These are phyloP conservation scores for Stemphylium beticola DNA, from an alignment of 2,329 filamentous ascomycete species.

Conservation along the genomic window DNA sequence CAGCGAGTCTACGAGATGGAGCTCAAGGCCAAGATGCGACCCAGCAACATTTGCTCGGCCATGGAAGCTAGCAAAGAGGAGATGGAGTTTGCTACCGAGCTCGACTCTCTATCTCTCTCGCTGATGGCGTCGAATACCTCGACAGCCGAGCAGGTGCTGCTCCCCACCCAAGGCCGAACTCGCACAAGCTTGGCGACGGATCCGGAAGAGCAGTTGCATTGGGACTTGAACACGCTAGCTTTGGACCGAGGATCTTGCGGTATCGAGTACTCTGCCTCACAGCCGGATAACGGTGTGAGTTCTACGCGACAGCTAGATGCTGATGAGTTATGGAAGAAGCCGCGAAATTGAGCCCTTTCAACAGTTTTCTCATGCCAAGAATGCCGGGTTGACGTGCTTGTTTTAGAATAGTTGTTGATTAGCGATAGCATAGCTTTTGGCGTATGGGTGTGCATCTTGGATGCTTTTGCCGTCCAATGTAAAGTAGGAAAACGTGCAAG, in stretches of 20 bases:
- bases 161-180: conserved; percentile 20
- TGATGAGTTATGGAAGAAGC: conserved; percentile 37
- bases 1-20: conserved; percentile 35
- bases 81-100: conserved; percentile 36
- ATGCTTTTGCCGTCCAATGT: neutral
- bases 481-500: neutral
- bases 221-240: conserved; percentile 40
- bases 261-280: conserved; percentile 35
- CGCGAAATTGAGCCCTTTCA: conserved; percentile 10
- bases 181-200: conserved; percentile 39
- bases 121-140: conserved; percentile 32
- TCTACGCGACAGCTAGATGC: conserved; percentile 20
- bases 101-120: conserved; percentile 42
- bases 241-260: conserved; percentile 43
- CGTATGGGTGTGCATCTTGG: conserved; percentile 1
- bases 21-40: conserved; percentile 30
- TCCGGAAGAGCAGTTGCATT: conserved; percentile 45
- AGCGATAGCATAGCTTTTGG: conserved; percentile 17
- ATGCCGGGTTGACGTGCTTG: too few species aligned
- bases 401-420: conserved; percentile 5
- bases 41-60: conserved; percentile 40
- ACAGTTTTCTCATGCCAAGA: too few species aligned
- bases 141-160: conserved; percentile 2
- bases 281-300: conserved; percentile 15
- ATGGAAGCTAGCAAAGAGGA: conserved; percentile 41